A percentile compares a stretch with the other conserved stretches of the same genome.
Conservation (phyloP, 257 asterid genomes). For the Solanum pimpinellifolium region DNA sequence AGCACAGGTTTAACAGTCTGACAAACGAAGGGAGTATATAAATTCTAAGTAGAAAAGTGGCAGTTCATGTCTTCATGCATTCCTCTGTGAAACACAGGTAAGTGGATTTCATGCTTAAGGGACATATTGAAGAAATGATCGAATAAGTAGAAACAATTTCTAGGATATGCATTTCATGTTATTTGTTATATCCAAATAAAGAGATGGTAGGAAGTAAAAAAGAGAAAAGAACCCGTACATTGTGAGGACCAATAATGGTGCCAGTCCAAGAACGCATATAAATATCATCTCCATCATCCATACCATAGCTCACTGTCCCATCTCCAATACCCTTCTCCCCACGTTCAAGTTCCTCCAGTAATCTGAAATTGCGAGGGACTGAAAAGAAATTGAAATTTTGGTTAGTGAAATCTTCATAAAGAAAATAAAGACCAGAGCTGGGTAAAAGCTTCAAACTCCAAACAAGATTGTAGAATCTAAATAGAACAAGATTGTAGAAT, state of each 20-base stretch:
- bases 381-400: constrained; percentile 7
- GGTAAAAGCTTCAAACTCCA: not conserved
- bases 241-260: constrained; percentile 79
- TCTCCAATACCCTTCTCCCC: constrained; percentile 93
- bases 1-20: not conserved
- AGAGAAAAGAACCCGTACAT: constrained; percentile 20
- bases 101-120: not conserved
- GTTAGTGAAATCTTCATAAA: constrained; percentile 8
- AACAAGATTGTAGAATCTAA: not conserved
- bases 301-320: constrained; percentile 86
- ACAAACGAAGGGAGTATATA: not conserved
- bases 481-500: not conserved
- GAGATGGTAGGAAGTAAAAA: not conserved
- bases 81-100: not conserved
- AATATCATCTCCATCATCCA: constrained; percentile 88
- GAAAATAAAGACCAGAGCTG: not conserved
- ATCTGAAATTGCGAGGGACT: constrained; percentile 84
- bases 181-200: not conserved
- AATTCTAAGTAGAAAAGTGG: not conserved
- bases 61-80: not conserved
- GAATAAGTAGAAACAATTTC: not conserved
- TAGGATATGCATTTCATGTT: not conserved
- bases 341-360: constrained; percentile 89
- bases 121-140: not conserved
- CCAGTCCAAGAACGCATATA: constrained; percentile 88